Base-by-base conservation (phyloP, 352 stramenopile genomes). In the Blastocystis sp. region DNA sequence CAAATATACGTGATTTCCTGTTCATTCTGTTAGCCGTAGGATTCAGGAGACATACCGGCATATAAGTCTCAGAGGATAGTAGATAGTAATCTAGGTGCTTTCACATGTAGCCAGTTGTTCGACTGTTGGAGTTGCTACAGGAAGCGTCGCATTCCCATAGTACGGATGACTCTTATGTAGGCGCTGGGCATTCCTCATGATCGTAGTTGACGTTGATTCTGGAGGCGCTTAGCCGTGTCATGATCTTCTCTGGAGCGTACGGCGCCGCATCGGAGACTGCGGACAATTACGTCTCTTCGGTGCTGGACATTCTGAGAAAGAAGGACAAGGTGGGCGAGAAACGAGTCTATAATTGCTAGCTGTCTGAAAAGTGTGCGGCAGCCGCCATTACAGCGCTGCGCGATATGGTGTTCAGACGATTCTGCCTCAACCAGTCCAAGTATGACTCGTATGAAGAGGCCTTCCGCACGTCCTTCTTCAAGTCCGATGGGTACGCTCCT, bases 221-320 rank as follows among this genome's bases (percentile, higher is more conserved):
- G 10, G 40, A 81, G n/a, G 19, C 43, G 17, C 9, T 81, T 52
- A 21, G n/a, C 10, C 34, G 45, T 9, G 71, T 60, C 28, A 81
- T 81, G 71, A 43, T 7, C 56, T 81, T 81, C 45, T 81, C 71
- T 45, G 71, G 71, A 66, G 71, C 71, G 21, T 81, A 81, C 53
- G n/a, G 17, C 21, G 43, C 41, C 53, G 45, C 45, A 43, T 81
- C 71, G 3, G 71, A 81, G 23, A 41, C 43, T n/a, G 71, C 71
- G 7, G 71, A 66, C 11, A 38, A 64, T n/a, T 43, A 66, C 17
- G 48, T 81, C 14, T 56, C n/a, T 10, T 38, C 71, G 11, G 3
- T 62, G 19, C n/a, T 81, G 48, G n/a, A 3, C 28, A 53, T 81
- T 41, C 71, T 81, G 38, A 62, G 48, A n/a, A 64, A 81, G 14